A percentile compares a stretch with the other conserved stretches of the same genome.
phyloP scores from a whole-genome alignment of 306 rosid genomes.

The Amphicarpaea edgeworthii region DNA sequence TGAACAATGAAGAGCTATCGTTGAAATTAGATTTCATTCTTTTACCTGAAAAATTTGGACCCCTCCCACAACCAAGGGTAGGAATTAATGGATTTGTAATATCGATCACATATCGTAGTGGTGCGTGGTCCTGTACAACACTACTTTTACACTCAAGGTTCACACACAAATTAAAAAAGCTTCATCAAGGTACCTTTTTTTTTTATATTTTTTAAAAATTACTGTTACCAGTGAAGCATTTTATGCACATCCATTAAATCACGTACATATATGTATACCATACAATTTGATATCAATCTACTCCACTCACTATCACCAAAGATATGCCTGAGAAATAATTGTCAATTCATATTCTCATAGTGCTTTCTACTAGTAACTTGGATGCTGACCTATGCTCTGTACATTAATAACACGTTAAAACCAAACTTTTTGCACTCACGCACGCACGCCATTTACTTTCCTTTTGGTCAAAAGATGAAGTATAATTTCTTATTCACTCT shows the following conservation, averaged over 20 bases:
- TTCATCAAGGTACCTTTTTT: conserved; percentile 16
- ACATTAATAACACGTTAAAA: conserved; percentile 24
- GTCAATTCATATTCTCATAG: conserved; percentile 30
- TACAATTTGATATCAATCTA: not conserved
- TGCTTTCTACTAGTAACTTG: conserved; percentile 20
- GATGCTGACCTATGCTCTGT: not conserved
- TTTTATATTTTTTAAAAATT: not conserved
- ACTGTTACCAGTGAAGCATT: not conserved
- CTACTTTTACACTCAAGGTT: conserved; percentile 19
- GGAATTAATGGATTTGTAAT: conserved; percentile 32
- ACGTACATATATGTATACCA: not conserved
- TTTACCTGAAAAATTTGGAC: conserved; percentile 45
- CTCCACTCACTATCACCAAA: conserved; percentile 36
- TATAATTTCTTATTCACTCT: not conserved
- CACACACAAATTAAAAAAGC: not conserved
- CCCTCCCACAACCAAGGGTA: conserved; percentile 44
- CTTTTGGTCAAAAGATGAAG: not conserved
- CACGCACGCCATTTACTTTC: not conserved
- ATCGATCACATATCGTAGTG: conserved; percentile 29
- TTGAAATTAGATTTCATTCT: conserved; percentile 48
- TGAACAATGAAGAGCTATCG: conserved; percentile 34
- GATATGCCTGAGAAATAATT: conserved; percentile 32
- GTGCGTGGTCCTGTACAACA: conserved; percentile 24
- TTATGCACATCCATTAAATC: not conserved
- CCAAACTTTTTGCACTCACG: not conserved